These are phyloP conservation scores for Suillus americanus DNA, from an alignment of 768 basidiomycete genomes.

Conservation along the genomic window DNA sequence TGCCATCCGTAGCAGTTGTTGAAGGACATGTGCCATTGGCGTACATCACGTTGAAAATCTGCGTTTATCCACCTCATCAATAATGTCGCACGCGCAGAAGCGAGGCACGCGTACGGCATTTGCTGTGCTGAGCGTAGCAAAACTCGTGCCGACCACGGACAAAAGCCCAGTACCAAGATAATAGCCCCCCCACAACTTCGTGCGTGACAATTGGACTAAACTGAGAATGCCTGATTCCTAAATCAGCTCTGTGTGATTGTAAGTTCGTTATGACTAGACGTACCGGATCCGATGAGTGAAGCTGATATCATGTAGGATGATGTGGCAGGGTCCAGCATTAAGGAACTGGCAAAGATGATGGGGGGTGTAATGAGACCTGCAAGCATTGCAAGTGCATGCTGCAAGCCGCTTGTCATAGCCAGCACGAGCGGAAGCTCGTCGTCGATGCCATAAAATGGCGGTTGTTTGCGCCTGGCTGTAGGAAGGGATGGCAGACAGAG, in stretches of 20 bases:
- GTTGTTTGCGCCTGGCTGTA: constrained; percentile 33
- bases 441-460: constrained; percentile 78
- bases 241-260: not conserved
- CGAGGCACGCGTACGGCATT: constrained; percentile 46
- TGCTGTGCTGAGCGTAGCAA: constrained; percentile 75
- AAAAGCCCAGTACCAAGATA: constrained; percentile 80
- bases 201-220: constrained; percentile 74
- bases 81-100: not conserved
- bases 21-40: constrained; percentile 74
- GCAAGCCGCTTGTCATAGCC: constrained; percentile 70
- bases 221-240: constrained; percentile 63
- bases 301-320: constrained; percentile 82
- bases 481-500: constrained; percentile 72
- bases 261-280: constrained; percentile 20
- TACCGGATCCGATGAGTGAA: constrained; percentile 76
- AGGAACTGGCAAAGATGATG: constrained; percentile 69
- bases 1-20: constrained; percentile 55
- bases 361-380: constrained; percentile 83
- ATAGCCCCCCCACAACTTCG: constrained; percentile 60
- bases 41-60: constrained; percentile 81
- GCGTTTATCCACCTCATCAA: not conserved
- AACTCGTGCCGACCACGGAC: constrained; percentile 80
- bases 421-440: constrained; percentile 71
- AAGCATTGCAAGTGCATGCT: constrained; percentile 81
- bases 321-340: constrained; percentile 56